Evolutionary conservation across 352 stramenopile genomes (phyloP), one percentile per base, ranked within the genome.

Genomic region (Phytophthora litchii): DNA sequence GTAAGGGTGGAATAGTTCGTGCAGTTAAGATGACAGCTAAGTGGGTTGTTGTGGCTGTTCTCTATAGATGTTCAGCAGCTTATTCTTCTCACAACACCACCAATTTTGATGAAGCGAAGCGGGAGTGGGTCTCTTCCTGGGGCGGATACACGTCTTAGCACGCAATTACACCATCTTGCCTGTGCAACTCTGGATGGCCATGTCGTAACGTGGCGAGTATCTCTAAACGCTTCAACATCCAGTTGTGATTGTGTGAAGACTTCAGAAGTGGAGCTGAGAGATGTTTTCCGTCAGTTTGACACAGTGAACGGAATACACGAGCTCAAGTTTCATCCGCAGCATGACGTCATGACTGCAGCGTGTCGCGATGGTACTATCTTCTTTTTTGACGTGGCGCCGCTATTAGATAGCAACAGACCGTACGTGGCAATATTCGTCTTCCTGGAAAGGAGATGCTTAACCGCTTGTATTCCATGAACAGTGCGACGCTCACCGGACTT

Each of bases 311-410:
- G 84, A 12, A 50, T 91, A 2, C 69, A 72, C 19, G 82, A 94
- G 23, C 57, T 94, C 19, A 83, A 71, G n/a, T 77, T 87, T 8
- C 80, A 92, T 35, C 48, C 56, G 8, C 69, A 85, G 25, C 82
- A 94, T 38, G 74, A 84, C 6, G 55, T 80, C 1, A 70, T 89
- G 40, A 87, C 67, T 12, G 80, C 71, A 10, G 57, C 76, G 7
- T 77, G 70, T 16, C 85, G 78, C 27, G 84, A 92, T 32, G 84
- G 84, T n/a, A 80, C 72, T 0, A 67, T 86, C 8, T 91, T 82
- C 58, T 83, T 92, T 37, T 86, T 90, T 35, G 80, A 93, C 21
- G 60, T 89, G 20, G 63, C 73, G 0, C 73, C 72, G 11, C 40
- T 92, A 20, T 54, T 81, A 3, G 64, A 72, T 8, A 74, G 85